Conservation (phyloP, 2,329 filamentous ascomycete species). For the Periconia sp. region DNA sequence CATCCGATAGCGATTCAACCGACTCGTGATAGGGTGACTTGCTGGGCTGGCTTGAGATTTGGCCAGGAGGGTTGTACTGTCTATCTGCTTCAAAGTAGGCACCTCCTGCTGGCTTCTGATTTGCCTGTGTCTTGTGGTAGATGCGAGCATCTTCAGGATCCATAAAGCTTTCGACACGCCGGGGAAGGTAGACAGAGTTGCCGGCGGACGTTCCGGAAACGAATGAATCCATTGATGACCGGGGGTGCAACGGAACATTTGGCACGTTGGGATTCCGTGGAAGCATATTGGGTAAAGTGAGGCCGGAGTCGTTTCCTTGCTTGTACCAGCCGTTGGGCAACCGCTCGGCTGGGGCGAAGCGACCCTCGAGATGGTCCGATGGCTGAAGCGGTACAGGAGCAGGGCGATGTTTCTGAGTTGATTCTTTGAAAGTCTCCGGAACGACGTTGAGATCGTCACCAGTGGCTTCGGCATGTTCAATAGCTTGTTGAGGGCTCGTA, state of each 20-base stretch:
- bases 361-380: conserved; percentile 75
- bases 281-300: conserved; percentile 59
- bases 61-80: conserved; percentile 31
- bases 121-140: conserved; percentile 70
- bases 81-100: conserved; percentile 47
- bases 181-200: conserved; percentile 70
- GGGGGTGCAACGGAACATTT: conserved; percentile 57
- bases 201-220: conserved; percentile 62
- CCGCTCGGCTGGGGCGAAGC: conserved; percentile 75
- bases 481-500: conserved; percentile 82
- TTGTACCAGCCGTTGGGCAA: conserved; percentile 73
- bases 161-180: conserved; percentile 77
- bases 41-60: conserved; percentile 22
- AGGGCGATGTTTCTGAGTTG: conserved; percentile 57
- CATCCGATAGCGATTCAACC: conserved; percentile 43
- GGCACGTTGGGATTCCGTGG: conserved; percentile 54
- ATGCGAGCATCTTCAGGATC: conserved; percentile 76
- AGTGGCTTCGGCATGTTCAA: conserved; percentile 75
- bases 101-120: conserved; percentile 52
- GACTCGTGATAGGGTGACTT: conserved; percentile 43
- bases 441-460: conserved; percentile 92
- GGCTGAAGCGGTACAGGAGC: conserved; percentile 71
- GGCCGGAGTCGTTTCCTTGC: conserved; percentile 71
- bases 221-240: conserved; percentile 72
- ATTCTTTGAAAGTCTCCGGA: conserved; percentile 77